Percentiles rank a stretch among this genome's conserved stretches.
These are phyloP conservation scores for Diaporthe humulicola DNA, from an alignment of 2,329 filamentous ascomycete genomes.

Conservation along the genomic window DNA sequence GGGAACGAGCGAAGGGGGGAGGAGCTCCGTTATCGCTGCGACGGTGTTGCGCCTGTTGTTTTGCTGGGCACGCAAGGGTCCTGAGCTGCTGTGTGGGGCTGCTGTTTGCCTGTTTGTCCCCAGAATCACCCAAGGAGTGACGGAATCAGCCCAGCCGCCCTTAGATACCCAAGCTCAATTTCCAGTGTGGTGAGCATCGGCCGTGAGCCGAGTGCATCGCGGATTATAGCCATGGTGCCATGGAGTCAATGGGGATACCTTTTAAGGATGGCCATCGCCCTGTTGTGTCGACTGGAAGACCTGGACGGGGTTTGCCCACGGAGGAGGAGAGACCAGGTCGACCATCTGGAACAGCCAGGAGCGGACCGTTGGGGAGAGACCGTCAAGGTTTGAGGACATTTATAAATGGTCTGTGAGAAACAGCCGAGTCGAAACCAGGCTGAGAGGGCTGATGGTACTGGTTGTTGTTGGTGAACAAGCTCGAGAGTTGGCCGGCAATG, in stretches of 20 bases:
- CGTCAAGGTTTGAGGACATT: constrained; percentile 18
- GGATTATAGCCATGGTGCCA: background rate
- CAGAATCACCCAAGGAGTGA: constrained; percentile 22
- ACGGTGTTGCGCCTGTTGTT: constrained; percentile 19
- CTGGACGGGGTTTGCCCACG: no score
- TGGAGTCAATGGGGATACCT: background rate
- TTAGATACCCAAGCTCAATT: background rate
- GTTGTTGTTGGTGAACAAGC: constrained; percentile 1
- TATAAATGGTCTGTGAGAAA: constrained; percentile 1
- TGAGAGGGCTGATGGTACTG: background rate
- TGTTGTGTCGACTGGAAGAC: background rate
- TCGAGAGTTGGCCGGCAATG: constrained; percentile 2
- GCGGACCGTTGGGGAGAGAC: background rate
- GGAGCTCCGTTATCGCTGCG: constrained; percentile 36
- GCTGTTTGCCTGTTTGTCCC: constrained; percentile 1
- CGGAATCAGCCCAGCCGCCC: constrained; percentile 19
- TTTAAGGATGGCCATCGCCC: background rate
- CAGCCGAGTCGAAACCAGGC: constrained; percentile 4
- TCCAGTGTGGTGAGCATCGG: background rate
- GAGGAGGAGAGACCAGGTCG: background rate
- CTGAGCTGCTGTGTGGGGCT: background rate
- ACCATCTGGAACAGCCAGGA: constrained; percentile 1
- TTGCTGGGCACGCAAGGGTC: constrained; percentile 22
- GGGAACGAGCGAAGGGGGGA: background rate
- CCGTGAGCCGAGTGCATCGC: constrained; percentile 8